Evolutionary conservation across 1,284 basidiomycete genomes (phyloP).

Genomic region (Cutaneotrichosporon sp.): DNA sequence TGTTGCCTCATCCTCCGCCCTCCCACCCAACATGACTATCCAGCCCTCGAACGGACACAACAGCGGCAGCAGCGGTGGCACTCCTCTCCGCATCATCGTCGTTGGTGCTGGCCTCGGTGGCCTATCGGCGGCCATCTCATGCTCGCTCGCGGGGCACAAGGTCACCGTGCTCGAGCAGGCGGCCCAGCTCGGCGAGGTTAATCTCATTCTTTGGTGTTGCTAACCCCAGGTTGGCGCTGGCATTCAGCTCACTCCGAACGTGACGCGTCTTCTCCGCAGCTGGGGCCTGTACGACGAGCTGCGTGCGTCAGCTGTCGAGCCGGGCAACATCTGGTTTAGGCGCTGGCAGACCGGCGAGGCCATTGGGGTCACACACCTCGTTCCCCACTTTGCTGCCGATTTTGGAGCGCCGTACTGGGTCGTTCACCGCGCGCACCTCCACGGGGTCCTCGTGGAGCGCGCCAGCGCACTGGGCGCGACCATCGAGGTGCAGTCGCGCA

Average conservation of each 20-base stretch:
- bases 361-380: constrained; percentile 57
- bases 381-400: constrained; percentile 52
- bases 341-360: constrained; percentile 59
- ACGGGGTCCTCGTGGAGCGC: constrained; percentile 59
- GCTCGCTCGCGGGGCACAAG: constrained; percentile 59
- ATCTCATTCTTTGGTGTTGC: background rate
- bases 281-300: constrained; percentile 60
- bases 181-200: constrained; percentile 55
- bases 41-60: background rate
- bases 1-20: background rate
- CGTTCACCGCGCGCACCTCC: constrained; percentile 63
- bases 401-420: constrained; percentile 61
- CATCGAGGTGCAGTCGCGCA: constrained; percentile 56
- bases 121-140: constrained; percentile 59
- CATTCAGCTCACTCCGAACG: constrained; percentile 60
- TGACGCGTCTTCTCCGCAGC: constrained; percentile 58
- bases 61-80: background rate
- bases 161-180: constrained; percentile 61
- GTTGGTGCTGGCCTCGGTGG: constrained; percentile 60
- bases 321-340: constrained; percentile 56
- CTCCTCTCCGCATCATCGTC: constrained; percentile 55
- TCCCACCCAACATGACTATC: background rate
- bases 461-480: constrained; percentile 57
- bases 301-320: constrained; percentile 55
- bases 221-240: constrained; percentile 55